Base-by-base conservation (phyloP, 2,329 filamentous ascomycete species). In the Aaosphaeria arxii region DNA sequence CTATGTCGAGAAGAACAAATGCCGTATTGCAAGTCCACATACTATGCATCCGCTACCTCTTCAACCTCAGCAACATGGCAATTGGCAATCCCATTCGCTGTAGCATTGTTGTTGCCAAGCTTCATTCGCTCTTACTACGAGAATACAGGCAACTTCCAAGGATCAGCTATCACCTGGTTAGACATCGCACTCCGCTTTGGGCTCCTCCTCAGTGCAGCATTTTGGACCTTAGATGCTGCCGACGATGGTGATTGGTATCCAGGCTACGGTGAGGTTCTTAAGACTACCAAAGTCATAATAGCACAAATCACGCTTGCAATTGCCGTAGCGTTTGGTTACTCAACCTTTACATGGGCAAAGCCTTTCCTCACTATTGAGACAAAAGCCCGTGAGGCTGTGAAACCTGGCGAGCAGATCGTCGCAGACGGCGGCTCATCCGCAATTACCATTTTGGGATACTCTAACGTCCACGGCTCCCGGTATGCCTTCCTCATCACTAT, bases 1-100 rank as follows among this genome's bases (percentile, higher is more conserved):
- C 84, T 99, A 17, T 99, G 94, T 67, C 87, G 94, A 49, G 94
- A 99, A 70, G 94, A 99, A 73, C 94, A 99, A 73, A 96, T 97
- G 89, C 94, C 94, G 0, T 95, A 87, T 73, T 99, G 94, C 76
- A 84, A 83, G 46, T 96, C 92, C 2, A 96, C 94, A 0, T 99
- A 96, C 74, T 99, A 99, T 66, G 87, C 91, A 4, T 96, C 92
- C 0, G 83, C 87, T 7, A 89, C 86, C 3, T 96, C 92, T 0
- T 97, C 94, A 0, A 97, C 91, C 1, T 96, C 92, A 3, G 89
- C 92, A 1, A 81, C 85, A 1, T 96, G 91, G 90, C 92, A 97
- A 69, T 79, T 96, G 13, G 71, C 78, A 6, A 87, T 97, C 42
- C 90, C 92, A 0, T 88, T 91, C 59, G 61, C 82, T n/a, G 80